Conservation (phyloP, 2,329 filamentous ascomycete genomes). For the Exophiala viscosa region DNA sequence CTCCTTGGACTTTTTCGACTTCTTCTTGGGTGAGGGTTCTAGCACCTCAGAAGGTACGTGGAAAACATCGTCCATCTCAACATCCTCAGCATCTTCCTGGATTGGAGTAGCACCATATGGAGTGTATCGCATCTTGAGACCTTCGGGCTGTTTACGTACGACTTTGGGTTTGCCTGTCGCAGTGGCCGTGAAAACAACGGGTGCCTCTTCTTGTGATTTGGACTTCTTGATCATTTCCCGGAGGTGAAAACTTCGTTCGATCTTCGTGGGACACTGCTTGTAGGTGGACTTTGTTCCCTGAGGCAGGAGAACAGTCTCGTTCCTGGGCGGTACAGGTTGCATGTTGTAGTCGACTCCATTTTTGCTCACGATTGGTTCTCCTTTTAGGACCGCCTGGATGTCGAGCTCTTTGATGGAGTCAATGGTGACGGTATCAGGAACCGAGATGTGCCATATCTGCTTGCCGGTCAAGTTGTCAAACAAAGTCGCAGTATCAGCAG, state of each 20-base stretch:
- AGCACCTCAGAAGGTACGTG: constrained; percentile 3
- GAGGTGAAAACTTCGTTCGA: constrained; percentile 29
- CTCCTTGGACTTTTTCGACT: constrained; percentile 2
- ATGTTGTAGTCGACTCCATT: constrained; percentile 36
- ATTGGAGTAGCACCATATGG: constrained; percentile 35
- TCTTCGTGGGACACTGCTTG: constrained; percentile 12
- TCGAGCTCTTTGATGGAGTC: constrained; percentile 45
- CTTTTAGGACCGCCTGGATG: constrained; percentile 38
- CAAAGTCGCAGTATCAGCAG: constrained; percentile 5
- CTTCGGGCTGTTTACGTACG: constrained; percentile 39
- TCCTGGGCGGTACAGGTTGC: constrained; percentile 5
- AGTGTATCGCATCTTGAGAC: constrained; percentile 44
- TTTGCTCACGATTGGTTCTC: constrained; percentile 40
- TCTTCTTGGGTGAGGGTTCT: constrained; percentile 2
- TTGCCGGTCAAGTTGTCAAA: constrained; percentile 37
- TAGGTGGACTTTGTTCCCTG: constrained; percentile 28
- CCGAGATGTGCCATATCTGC: constrained; percentile 48
- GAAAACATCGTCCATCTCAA: constrained; percentile 17
- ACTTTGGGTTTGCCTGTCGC: constrained; percentile 33
- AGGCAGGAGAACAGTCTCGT: constrained; percentile 37
- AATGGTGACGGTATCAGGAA: constrained; percentile 43
- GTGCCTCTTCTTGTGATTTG: constrained; percentile 1
- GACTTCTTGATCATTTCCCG: constrained; percentile 11
- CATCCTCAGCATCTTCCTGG: constrained; percentile 1
- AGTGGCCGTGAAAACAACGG: constrained; percentile 22